Evolutionary conservation across 768 basidiomycete genomes (phyloP), one percentile per base, ranked within the genome.

Genomic region (Daedalea quercina): DNA sequence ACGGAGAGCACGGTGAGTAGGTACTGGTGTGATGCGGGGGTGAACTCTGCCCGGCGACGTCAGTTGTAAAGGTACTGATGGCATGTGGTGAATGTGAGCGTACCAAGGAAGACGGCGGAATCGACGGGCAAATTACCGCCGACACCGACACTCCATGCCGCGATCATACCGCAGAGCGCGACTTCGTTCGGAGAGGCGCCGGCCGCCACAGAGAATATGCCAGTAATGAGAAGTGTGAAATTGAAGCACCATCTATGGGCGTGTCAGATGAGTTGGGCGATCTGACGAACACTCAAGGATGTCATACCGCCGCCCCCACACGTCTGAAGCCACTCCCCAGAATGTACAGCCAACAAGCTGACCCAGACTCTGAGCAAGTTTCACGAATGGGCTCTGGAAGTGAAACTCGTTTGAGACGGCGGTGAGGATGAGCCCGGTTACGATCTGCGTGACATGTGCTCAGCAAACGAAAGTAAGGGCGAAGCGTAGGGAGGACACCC

Each of bases 51-150:
- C 3, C 34, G 25, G 26, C 8, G 37, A 20, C 28, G n/a, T n/a
- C n/a, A n/a, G n/a, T 31, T 31, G 28, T 31, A 31, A 31, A 11
- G 6, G 28, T 4, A 11, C 4, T 1, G 7, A 15, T n/a, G n/a
- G 1, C 4, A 11, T 19, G 3, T 19, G 6, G 28, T 31, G 4
- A 4, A 6, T 6, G 8, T 40, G 17, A 15, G 65, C 73, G 37
- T 43, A 83, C 82, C 87, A 7, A 90, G 73, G 67, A 90, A 90
- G 23, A 89, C 78, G 0, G 87, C 82, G 33, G 82, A 83, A 59
- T 89, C 87, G 0, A 89, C 86, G 0, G 86, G 86, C 9, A 89
- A 65, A 57, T 85, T 85, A 49, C 86, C 86, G 26, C 85, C 85
- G 3, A 85, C 84, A 0, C 85, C 85, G 20, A 85, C 69, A n/a